A percentile compares a stretch with the other conserved stretches of the same genome.
phyloP scores from a whole-genome alignment of 768 basidiomycete species.

The Trametes elegans region DNA sequence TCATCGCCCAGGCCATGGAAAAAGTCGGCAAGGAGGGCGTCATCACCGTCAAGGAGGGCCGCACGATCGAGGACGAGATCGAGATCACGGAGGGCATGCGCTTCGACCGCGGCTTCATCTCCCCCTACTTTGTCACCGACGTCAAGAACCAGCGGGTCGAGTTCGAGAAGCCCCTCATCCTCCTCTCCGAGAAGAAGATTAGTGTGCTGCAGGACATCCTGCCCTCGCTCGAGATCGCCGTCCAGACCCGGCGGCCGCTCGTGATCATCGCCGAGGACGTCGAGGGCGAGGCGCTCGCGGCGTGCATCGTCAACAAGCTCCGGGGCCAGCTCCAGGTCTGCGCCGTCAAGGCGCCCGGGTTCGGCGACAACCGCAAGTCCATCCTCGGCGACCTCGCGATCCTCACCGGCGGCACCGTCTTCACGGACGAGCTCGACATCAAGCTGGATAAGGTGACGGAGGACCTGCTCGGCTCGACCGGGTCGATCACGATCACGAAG shows the following conservation, averaged over 20 bases:
- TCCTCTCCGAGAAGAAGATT: slow-evolving; percentile 98
- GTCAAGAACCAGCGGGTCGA: slow-evolving; percentile 95
- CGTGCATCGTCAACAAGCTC: slow-evolving; percentile 98
- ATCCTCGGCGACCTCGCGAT: slow-evolving; percentile 97
- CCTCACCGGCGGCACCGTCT: slow-evolving; percentile 96
- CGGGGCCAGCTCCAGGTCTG: slow-evolving; percentile 94
- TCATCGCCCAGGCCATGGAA: slow-evolving; percentile 99
- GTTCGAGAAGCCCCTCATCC: slow-evolving; percentile 93
- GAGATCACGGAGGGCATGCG: slow-evolving; percentile 99
- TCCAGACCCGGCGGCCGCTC: slow-evolving; percentile 82
- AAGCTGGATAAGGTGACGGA: slow-evolving; percentile 89
- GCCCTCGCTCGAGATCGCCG: slow-evolving; percentile 81
- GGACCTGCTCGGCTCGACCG: slow-evolving; percentile 89
- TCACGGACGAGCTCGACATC: slow-evolving; percentile 90
- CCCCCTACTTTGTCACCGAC: slow-evolving; percentile 98
- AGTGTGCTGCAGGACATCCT: slow-evolving; percentile 92
- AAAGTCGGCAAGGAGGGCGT: slow-evolving; percentile 99
- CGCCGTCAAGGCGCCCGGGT: slow-evolving; percentile 96
- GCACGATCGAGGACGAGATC: slow-evolving; percentile 97
- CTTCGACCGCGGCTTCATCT: slow-evolving; percentile 98
- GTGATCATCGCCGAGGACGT: slow-evolving; percentile 98
- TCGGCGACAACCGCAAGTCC: slow-evolving; percentile 98
- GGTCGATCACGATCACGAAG: slow-evolving; percentile 92
- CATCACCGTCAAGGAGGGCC: slow-evolving; percentile 99
- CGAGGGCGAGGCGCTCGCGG: slow-evolving; percentile 96